Percentiles rank a stretch among this genome's conserved stretches.
These are phyloP conservation scores for Globisporangium solare DNA, from an alignment of 352 stramenopile species.

Conservation along the genomic window DNA sequence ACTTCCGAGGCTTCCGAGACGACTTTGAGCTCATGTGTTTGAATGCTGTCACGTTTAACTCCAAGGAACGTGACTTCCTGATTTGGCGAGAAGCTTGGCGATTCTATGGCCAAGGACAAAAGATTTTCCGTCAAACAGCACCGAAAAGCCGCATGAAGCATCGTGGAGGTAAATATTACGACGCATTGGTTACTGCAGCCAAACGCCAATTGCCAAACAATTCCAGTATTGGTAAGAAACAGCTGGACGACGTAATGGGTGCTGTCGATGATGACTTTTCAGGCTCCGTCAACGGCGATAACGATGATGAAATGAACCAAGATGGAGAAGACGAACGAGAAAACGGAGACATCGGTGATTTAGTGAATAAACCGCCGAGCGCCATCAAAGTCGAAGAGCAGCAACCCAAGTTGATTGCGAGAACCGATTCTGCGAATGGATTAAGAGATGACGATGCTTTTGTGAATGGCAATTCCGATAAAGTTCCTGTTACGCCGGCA, in stretches of 20 bases:
- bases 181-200: slow-evolving; percentile 62
- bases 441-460: neutral
- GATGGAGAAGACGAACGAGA: slow-evolving; percentile 21
- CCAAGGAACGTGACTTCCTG: slow-evolving; percentile 77
- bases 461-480: neutral
- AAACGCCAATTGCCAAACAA: slow-evolving; percentile 83
- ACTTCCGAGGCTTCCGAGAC: slow-evolving; percentile 79
- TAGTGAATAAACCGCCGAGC: neutral
- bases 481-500: slow-evolving; percentile 1
- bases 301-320: slow-evolving; percentile 23
- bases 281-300: slow-evolving; percentile 13
- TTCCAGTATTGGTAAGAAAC: slow-evolving; percentile 50
- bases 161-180: slow-evolving; percentile 62
- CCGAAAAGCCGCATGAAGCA: slow-evolving; percentile 79
- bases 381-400: neutral
- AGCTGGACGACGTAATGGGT: slow-evolving; percentile 24
- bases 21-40: slow-evolving; percentile 95
- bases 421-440: slow-evolving; percentile 1
- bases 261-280: slow-evolving; percentile 22
- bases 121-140: slow-evolving; percentile 63
- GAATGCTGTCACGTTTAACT: slow-evolving; percentile 96
- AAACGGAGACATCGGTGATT: slow-evolving; percentile 16
- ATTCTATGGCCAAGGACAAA: slow-evolving; percentile 85
- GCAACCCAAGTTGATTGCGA: neutral
- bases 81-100: slow-evolving; percentile 92